These are phyloP conservation scores for Stagonosporopsis vannaccii DNA, from an alignment of 2,329 filamentous ascomycete species.

Conservation along the genomic window DNA sequence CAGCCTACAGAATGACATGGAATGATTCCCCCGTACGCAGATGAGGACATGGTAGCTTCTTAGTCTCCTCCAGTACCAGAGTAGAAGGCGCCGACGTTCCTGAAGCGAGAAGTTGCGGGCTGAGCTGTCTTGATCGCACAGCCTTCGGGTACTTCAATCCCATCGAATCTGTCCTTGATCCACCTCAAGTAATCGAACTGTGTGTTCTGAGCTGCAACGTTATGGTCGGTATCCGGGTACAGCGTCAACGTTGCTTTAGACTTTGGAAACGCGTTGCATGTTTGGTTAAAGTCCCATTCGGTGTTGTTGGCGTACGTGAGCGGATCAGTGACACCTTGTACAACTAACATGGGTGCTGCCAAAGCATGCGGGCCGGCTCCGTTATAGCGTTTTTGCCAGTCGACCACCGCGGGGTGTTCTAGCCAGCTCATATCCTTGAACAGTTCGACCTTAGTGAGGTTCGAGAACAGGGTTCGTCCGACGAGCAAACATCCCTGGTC, in stretches of 20 bases:
- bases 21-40: no score
- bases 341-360: slow-evolving; percentile 33
- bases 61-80: slow-evolving; percentile 1
- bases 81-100: slow-evolving; percentile 6
- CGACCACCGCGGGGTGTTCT: slow-evolving; percentile 22
- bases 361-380: slow-evolving; percentile 29
- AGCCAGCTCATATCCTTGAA: slow-evolving; percentile 29
- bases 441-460: slow-evolving; percentile 21
- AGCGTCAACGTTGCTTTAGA: slow-evolving; percentile 20
- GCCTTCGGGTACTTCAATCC: slow-evolving; percentile 14
- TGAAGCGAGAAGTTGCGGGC: slow-evolving; percentile 15
- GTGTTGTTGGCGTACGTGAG: slow-evolving; percentile 30
- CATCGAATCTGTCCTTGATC: slow-evolving; percentile 24
- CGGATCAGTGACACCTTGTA: slow-evolving; percentile 21
- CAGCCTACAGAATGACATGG: no score
- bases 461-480: slow-evolving; percentile 26
- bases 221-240: slow-evolving; percentile 29
- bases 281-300: slow-evolving; percentile 29
- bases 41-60: not conserved
- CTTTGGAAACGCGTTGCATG: slow-evolving; percentile 22
- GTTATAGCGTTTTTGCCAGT: slow-evolving; percentile 34
- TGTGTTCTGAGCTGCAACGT: slow-evolving; percentile 18
- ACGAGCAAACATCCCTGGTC: slow-evolving; percentile 26
- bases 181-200: slow-evolving; percentile 22
- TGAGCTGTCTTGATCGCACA: slow-evolving; percentile 17